A percentile compares a stretch with the other conserved stretches of the same genome.
phyloP scores from a whole-genome alignment of 352 stramenopile species.

The Thalassiosira exigua region DNA sequence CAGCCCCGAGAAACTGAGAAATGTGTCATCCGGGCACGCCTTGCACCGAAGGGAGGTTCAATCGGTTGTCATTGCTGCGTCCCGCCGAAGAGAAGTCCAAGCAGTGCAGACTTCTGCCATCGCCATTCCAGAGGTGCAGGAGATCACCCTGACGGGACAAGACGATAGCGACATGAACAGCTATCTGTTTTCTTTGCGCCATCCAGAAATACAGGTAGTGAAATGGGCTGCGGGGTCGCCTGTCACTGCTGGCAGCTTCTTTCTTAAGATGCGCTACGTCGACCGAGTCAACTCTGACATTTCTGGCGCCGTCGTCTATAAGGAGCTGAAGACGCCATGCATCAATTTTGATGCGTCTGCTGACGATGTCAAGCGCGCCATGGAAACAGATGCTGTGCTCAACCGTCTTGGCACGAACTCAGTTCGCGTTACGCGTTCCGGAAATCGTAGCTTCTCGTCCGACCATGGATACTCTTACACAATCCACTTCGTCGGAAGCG shows the following conservation, averaged over 20 bases:
- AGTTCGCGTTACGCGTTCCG: slow-evolving; percentile 76
- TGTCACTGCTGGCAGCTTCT: slow-evolving; percentile 62
- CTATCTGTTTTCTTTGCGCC: slow-evolving; percentile 76
- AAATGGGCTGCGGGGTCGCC: slow-evolving; percentile 57
- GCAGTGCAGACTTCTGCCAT: slow-evolving; percentile 74
- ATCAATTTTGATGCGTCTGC: slow-evolving; percentile 78
- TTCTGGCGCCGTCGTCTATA: slow-evolving; percentile 59
- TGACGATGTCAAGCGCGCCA: slow-evolving; percentile 65
- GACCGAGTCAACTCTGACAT: slow-evolving; percentile 54
- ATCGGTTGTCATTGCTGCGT: slow-evolving; percentile 84
- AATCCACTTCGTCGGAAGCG: slow-evolving; percentile 87
- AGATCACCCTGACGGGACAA: slow-evolving; percentile 66
- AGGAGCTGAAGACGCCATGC: slow-evolving; percentile 77
- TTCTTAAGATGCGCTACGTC: slow-evolving; percentile 59
- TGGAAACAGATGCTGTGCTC: slow-evolving; percentile 55
- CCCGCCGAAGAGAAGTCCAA: slow-evolving; percentile 81
- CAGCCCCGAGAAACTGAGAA: slow-evolving; percentile 52
- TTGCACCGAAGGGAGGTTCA: slow-evolving; percentile 90
- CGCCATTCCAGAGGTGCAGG: slow-evolving; percentile 80
- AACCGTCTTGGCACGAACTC: slow-evolving; percentile 54
- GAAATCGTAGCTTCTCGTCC: slow-evolving; percentile 70
- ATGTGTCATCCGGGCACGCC: slow-evolving; percentile 55
- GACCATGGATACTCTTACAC: slow-evolving; percentile 92
- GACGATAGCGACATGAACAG: slow-evolving; percentile 46
- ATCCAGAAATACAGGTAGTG: slow-evolving; percentile 83